Evolutionary conservation across 768 basidiomycete genomes (phyloP).

Genomic region (Amanita molliuscula): DNA sequence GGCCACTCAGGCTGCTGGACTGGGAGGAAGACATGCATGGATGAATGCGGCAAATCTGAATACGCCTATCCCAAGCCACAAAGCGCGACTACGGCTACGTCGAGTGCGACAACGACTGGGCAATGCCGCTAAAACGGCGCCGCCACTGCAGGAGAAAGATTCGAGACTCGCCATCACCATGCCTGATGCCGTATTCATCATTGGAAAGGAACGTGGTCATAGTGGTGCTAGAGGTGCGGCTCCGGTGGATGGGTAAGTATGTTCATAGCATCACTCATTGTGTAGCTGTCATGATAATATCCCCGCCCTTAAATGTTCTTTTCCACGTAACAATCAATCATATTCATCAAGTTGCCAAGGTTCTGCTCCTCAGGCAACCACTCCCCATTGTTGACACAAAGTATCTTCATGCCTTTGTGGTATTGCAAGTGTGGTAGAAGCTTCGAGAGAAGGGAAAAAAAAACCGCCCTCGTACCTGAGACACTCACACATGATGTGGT

Average conservation of each 20-base stretch:
- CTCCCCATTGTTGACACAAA: constrained; percentile 93
- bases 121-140: constrained; percentile 36
- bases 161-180: constrained; percentile 51
- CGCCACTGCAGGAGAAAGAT: constrained; percentile 44
- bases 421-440: constrained; percentile 83
- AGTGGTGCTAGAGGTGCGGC: constrained; percentile 75
- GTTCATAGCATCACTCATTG: not conserved
- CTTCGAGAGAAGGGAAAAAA: too few relatives aligned
- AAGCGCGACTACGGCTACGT: constrained; percentile 20
- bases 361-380: constrained; percentile 70
- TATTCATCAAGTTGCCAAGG: constrained; percentile 63
- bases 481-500: constrained; percentile 96
- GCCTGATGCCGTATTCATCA: constrained; percentile 77
- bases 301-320: not conserved
- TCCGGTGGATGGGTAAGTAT: constrained; percentile 44
- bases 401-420: constrained; percentile 85
- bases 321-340: constrained; percentile 44
- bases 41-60: constrained; percentile 60
- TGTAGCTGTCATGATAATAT: not conserved
- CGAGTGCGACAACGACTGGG: constrained; percentile 31
- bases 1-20: constrained; percentile 80
- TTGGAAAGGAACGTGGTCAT: constrained; percentile 76
- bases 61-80: constrained; percentile 19
- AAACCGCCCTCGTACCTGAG: too few relatives aligned
- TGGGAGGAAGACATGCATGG: constrained; percentile 80